phyloP scores from a whole-genome alignment of 305 asterid species.

The Stenogyne calaminthoides region DNA sequence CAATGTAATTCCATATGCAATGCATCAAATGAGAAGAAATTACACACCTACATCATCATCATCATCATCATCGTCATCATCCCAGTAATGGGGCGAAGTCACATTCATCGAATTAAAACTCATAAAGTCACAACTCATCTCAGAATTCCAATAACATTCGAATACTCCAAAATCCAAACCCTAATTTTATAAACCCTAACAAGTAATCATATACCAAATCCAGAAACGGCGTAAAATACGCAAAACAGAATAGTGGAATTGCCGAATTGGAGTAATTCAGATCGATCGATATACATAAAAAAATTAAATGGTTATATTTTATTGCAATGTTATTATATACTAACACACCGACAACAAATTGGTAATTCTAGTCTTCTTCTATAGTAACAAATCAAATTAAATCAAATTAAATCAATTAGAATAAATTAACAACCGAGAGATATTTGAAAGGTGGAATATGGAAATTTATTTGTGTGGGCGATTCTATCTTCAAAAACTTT shows the following conservation, averaged over 20 bases:
- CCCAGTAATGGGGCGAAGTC: constrained; percentile 94
- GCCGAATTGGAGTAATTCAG: constrained; percentile 29
- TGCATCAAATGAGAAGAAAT: constrained; percentile 8
- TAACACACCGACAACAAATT: no score
- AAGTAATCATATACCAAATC: constrained; percentile 19
- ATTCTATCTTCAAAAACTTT: no score
- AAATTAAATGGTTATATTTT: no score
- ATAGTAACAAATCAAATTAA: no score
- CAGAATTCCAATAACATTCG: constrained; percentile 19
- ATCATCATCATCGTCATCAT: constrained; percentile 64
- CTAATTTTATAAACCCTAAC: constrained; percentile 31
- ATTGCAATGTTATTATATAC: no score
- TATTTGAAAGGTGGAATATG: no score
- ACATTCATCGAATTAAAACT: constrained; percentile 20
- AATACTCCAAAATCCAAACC: constrained; percentile 28
- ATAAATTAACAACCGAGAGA: no score
- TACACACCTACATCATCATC: constrained; percentile 59
- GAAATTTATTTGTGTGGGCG: no score
- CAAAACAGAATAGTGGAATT: neutral
- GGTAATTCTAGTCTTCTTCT: no score
- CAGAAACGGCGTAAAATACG: constrained; percentile 16
- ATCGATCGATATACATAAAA: constrained; percentile 35
- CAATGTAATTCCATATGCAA: neutral
- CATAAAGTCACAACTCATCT: constrained; percentile 29
- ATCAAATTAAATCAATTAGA: no score